A percentile compares a stretch with the other conserved stretches of the same genome.
These are phyloP conservation scores for Puccinellia tenuiflora DNA, from an alignment of 176 grass and related monocot genomes.

Conservation along the genomic window DNA sequence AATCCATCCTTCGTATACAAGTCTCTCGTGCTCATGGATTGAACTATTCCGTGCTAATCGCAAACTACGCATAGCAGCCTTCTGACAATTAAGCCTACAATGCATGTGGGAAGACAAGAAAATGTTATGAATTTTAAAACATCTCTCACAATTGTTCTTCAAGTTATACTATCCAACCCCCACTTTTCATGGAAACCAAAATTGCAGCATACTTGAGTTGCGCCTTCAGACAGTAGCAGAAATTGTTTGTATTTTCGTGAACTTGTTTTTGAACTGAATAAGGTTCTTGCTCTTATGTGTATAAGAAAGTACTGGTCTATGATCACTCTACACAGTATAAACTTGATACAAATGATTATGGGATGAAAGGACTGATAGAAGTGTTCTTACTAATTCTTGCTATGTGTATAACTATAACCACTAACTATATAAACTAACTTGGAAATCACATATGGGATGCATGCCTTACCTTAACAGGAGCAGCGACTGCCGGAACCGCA, in stretches of 20 bases:
- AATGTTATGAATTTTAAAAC: not conserved
- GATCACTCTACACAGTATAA: not conserved
- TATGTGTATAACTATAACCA: not conserved
- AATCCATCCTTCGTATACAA: conserved; percentile 98
- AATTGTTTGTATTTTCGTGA: not conserved
- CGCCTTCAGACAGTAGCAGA: not conserved
- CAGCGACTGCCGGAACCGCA: conserved; percentile 87
- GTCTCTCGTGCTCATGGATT: conserved; percentile 57
- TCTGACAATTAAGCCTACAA: conserved; percentile 84
- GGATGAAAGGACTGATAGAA: not conserved
- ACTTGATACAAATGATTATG: not conserved
- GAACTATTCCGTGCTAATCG: conserved; percentile 70
- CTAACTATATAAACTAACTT: not conserved
- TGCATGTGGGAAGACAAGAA: not conserved
- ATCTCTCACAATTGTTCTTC: not conserved
- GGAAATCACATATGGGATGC: not conserved
- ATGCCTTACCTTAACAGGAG: conserved; percentile 89
- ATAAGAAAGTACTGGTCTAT: not conserved
- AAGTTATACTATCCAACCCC: not conserved
- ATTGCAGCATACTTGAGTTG: not conserved
- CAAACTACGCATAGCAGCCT: conserved; percentile 80
- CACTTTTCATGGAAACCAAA: not conserved
- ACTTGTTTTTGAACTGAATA: not conserved
- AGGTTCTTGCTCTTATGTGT: not conserved
- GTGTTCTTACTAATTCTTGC: not conserved